Conservation (phyloP, 1,284 basidiomycete genomes). For the Apiotrichum siamense region DNA sequence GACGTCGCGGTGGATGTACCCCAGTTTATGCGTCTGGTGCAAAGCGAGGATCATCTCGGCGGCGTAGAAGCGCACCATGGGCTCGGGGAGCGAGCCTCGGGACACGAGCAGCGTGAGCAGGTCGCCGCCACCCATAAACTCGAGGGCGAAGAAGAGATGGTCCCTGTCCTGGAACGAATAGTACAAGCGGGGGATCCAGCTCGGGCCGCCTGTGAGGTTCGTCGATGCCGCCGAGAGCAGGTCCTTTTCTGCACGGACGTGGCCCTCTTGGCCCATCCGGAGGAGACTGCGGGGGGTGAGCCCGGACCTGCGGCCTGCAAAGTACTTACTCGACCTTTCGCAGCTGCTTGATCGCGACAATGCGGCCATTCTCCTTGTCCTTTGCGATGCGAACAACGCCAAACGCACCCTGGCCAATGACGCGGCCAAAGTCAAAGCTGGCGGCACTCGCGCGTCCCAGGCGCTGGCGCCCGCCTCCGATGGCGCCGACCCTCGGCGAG, state of each 20-base stretch:
- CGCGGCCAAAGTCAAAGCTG: constrained; percentile 79
- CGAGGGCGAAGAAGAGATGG: constrained; percentile 86
- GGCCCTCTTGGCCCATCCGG: constrained; percentile 92
- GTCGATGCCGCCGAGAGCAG: constrained; percentile 37
- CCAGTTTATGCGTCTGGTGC: constrained; percentile 85
- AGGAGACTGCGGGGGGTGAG: constrained; percentile 58
- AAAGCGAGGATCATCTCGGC: constrained; percentile 98
- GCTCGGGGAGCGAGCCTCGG: constrained; percentile 85
- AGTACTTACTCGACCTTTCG: constrained; percentile 68
- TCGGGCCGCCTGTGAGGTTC: constrained; percentile 49
- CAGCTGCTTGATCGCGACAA: constrained; percentile 97
- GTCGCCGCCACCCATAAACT: constrained; percentile 95
- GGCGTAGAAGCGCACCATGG: constrained; percentile 89
- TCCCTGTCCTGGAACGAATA: constrained; percentile 77
- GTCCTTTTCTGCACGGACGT: constrained; percentile 47
- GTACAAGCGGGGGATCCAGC: constrained; percentile 85
- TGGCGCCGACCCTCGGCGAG: not conserved
- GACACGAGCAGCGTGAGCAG: constrained; percentile 91
- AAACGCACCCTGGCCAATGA: constrained; percentile 94
- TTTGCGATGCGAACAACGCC: constrained; percentile 89
- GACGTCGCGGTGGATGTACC: constrained; percentile 96
- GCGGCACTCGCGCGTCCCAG: not conserved
- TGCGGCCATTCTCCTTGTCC: constrained; percentile 67
- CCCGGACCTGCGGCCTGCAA: not conserved
- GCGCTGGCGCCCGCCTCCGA: constrained; percentile 2